Evolutionary conservation across 805 yeast genomes (phyloP).

Genomic region (Yamadazyma ubonensis): DNA sequence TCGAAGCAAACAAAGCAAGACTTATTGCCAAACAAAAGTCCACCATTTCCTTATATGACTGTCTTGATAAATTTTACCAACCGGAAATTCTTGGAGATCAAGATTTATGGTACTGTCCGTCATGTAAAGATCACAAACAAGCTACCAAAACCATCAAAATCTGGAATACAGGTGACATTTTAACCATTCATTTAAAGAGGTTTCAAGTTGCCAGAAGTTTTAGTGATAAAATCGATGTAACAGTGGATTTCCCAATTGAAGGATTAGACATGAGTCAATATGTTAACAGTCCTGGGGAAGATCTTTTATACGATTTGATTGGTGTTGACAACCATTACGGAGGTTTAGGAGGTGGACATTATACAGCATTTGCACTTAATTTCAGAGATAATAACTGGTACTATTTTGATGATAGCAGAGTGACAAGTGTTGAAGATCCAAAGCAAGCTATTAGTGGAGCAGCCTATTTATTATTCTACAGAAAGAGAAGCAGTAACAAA

Average conservation of each 20-base stretch:
- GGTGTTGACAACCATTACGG: constrained; percentile 97
- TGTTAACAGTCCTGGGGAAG: constrained; percentile 38
- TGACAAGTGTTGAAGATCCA: constrained; percentile 55
- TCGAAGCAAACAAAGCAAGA: constrained; percentile 45
- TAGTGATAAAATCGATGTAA: constrained; percentile 84
- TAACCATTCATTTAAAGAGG: constrained; percentile 86
- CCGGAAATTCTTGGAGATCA: constrained; percentile 85
- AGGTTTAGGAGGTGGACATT: constrained; percentile 96
- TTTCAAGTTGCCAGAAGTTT: constrained; percentile 81
- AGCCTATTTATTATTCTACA: constrained; percentile 84
- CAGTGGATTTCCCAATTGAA: constrained; percentile 83
- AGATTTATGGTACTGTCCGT: constrained; percentile 93
- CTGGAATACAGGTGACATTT: constrained; percentile 91
- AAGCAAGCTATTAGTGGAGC: constrained; percentile 65
- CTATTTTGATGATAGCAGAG: constrained; percentile 84
- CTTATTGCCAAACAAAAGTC: constrained; percentile 46
- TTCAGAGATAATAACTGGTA: constrained; percentile 80
- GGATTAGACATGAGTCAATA: constrained; percentile 72
- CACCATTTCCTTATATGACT: constrained; percentile 56
- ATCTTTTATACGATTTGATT: constrained; percentile 70
- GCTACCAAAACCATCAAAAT: constrained; percentile 89
- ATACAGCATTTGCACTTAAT: constrained; percentile 86
- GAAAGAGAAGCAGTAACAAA: constrained; percentile 46
- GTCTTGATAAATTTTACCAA: constrained; percentile 69
- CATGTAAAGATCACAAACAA: constrained; percentile 82